Base-by-base conservation (phyloP, 345 rosid genomes). In the Viola odorata region DNA sequence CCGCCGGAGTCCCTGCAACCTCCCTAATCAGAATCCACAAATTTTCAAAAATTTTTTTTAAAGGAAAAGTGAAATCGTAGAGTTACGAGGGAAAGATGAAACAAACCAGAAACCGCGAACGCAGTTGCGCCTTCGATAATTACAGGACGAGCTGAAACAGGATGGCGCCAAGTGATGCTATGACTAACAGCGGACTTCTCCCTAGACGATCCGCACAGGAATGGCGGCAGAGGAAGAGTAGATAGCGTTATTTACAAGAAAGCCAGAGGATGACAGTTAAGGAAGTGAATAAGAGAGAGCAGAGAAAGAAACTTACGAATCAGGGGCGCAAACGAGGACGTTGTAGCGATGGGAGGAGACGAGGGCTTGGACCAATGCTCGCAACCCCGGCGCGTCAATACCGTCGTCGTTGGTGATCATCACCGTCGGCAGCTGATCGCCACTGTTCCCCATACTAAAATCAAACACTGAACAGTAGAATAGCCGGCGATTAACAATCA, bases 321-420 rank as follows among this genome's bases (percentile, higher is more conserved):
- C 91, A 52, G 98, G 96, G 5, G 98, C 96, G 74, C 96, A 92
- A 54, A 92, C 96, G 12, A 77, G 84, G 64, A 92, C 85, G 4
- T 58, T 50, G 80, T 73, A 89, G 69, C 76, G 82, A 62, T 75
- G 61, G 69, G 87, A 60, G 54, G 98, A 68, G 83, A 85, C 80
- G 14, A 92, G 88, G 73, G 78, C 88, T 41, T 75, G 66, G 59
- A 89, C 96, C 3, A 89, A 84, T 36, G 94, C 62, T 1, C 81
- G 83, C 8, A 92, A 64, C 15, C 98, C 96, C 5, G 94, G 82
- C 0, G 94, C 98, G 75, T 89, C 96, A 41, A 92, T 89, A 4
- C 98, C 98, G 77, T 92, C 96, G 78, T 92, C 96, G 80, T 89
- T 92, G 12, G 96, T 89, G 61, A 92, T 71, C 88, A 92, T 39